Conservation (phyloP, 2,329 filamentous ascomycete species). For the Aspergillus costaricaensis region DNA sequence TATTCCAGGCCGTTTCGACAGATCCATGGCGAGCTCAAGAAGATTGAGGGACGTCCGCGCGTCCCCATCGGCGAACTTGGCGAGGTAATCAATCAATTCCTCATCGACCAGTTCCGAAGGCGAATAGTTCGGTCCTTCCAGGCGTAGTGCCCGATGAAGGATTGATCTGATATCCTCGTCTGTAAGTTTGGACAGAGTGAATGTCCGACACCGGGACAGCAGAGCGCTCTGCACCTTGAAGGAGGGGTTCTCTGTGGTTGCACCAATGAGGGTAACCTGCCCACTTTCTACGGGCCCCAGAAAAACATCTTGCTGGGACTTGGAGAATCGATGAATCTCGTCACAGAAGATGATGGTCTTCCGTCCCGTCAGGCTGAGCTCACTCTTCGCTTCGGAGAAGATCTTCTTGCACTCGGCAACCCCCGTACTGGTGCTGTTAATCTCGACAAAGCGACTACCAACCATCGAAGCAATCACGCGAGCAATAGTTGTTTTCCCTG, state of each 20-base stretch:
- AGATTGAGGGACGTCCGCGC: conserved; percentile 91
- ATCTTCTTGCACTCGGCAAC: conserved; percentile 91
- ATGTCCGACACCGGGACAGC: conserved; percentile 85
- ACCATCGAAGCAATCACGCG: conserved; percentile 82
- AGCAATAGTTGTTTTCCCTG: conserved; percentile 70
- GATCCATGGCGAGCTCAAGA: conserved; percentile 81
- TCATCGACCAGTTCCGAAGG: conserved; percentile 66
- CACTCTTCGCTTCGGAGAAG: conserved; percentile 79
- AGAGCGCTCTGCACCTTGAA: conserved; percentile 90
- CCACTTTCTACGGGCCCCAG: conserved; percentile 89
- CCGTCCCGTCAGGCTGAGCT: conserved; percentile 76
- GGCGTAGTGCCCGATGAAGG: conserved; percentile 69
- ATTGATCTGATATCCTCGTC: conserved; percentile 73
- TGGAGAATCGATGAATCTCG: conserved; percentile 90
- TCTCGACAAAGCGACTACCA: conserved; percentile 86
- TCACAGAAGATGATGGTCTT: conserved; percentile 98
- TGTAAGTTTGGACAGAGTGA: conserved; percentile 76
- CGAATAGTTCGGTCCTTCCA: conserved; percentile 57
- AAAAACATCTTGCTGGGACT: conserved; percentile 93
- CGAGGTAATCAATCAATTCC: conserved; percentile 77
- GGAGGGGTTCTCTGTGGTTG: conserved; percentile 94
- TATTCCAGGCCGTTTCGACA: conserved; percentile 65
- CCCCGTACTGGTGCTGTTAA: conserved; percentile 88
- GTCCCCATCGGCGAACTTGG: conserved; percentile 87
- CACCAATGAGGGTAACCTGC: conserved; percentile 86